Evolutionary conservation across 1,284 basidiomycete genomes (phyloP).

Genomic region (Cutaneotrichosporon sp.): DNA sequence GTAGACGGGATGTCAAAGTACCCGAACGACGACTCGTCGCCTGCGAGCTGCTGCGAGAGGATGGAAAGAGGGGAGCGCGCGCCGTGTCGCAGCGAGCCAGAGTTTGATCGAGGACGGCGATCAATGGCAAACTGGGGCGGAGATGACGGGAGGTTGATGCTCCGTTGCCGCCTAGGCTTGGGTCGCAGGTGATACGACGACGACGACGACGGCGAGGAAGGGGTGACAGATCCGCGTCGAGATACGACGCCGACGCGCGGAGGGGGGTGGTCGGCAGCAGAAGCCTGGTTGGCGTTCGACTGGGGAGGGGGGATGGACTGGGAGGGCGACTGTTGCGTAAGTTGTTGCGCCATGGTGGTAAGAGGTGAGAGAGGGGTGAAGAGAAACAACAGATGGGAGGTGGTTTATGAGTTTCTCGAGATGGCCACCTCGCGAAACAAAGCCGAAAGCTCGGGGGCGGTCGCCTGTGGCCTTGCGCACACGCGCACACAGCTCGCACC

Average conservation of each 20-base stretch:
- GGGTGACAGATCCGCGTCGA: not conserved
- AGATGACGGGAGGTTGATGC: slow-evolving; percentile 4
- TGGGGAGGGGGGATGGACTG: not conserved
- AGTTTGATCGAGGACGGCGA: not conserved
- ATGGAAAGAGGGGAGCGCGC: not conserved
- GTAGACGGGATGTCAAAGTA: too few relatives aligned
- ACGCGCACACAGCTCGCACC: too few relatives aligned
- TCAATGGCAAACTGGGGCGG: not conserved
- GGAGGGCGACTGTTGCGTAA: not conserved
- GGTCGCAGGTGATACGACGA: not conserved
- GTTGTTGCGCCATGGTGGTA: not conserved
- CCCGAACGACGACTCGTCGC: too few relatives aligned
- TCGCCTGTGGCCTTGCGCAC: too few relatives aligned
- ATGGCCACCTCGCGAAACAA: too few relatives aligned
- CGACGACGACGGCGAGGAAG: not conserved
- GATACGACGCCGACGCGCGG: not conserved
- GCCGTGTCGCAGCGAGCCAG: not conserved
- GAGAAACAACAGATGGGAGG: too few relatives aligned
- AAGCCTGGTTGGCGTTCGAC: not conserved
- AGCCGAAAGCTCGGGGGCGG: too few relatives aligned
- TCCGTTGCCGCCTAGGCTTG: not conserved
- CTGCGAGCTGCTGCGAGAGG: not conserved
- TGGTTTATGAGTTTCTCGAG: too few relatives aligned
- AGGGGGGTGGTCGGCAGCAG: not conserved
- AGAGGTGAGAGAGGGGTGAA: too few relatives aligned